These are phyloP conservation scores for Hypomontagnella monticulosa DNA, from an alignment of 495 filamentous ascomycete species.

Conservation along the genomic window DNA sequence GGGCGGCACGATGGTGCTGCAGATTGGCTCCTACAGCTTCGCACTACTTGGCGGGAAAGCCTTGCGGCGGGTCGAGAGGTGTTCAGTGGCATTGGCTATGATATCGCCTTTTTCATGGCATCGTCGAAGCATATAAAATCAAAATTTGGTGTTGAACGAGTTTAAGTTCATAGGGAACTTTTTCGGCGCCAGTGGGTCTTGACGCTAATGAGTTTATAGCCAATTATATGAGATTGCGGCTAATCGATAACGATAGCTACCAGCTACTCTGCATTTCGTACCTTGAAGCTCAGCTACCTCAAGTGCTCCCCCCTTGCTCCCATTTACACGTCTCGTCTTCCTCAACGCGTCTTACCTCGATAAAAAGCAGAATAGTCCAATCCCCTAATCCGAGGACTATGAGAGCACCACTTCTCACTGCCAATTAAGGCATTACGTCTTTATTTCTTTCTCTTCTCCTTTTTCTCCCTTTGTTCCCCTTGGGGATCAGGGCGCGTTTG, in stretches of 20 bases:
- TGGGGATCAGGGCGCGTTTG: background rate
- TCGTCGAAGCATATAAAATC: constrained; percentile 7
- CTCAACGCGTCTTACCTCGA: constrained; percentile 12
- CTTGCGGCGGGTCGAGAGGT: constrained; percentile 36
- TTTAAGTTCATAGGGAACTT: constrained; percentile 28
- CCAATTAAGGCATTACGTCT: constrained; percentile 11
- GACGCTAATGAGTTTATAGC: constrained; percentile 6
- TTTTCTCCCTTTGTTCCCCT: background rate
- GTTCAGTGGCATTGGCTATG: constrained; percentile 40
- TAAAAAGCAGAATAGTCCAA: too few relatives aligned
- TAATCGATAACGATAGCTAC: constrained; percentile 1
- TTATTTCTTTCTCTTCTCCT: background rate
- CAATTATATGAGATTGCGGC: constrained; percentile 19
- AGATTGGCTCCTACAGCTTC: constrained; percentile 25
- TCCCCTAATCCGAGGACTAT: constrained; percentile 1
- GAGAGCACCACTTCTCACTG: background rate
- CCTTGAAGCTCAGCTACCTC: background rate
- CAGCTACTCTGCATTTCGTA: background rate
- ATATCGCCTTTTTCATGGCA: constrained; percentile 21
- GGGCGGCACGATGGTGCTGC: constrained; percentile 13
- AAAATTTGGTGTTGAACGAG: constrained; percentile 13
- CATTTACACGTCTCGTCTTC: constrained; percentile 1
- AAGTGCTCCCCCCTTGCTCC: background rate
- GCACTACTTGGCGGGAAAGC: constrained; percentile 36
- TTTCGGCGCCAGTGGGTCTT: constrained; percentile 27